Percentiles rank a stretch among this genome's conserved stretches.
phyloP scores from a whole-genome alignment of 345 rosid genomes.

The Gossypium stocksii region DNA sequence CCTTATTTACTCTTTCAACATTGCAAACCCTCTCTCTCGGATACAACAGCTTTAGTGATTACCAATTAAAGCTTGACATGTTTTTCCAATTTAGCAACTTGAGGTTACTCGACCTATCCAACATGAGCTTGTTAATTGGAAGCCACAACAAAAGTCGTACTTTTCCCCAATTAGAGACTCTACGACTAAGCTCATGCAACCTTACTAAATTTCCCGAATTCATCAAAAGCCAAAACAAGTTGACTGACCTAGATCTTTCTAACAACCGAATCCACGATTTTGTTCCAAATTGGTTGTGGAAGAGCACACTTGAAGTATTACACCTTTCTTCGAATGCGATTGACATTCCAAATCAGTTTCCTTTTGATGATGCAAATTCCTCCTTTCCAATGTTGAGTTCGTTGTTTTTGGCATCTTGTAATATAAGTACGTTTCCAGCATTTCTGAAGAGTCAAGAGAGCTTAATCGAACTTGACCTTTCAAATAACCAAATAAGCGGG shows the following conservation, averaged over 20 bases:
- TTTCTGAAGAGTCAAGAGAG: background rate
- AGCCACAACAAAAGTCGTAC: background rate
- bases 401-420: background rate
- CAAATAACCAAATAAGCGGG: background rate
- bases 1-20: slow-evolving; percentile 4
- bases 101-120: rapidly evolving
- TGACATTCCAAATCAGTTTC: background rate
- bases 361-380: no score
- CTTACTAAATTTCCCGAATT: background rate
- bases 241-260: no score
- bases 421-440: background rate
- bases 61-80: background rate
- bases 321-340: background rate
- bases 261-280: background rate
- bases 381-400: background rate
- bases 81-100: background rate
- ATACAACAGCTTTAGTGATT: background rate
- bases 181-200: background rate
- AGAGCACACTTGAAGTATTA: background rate
- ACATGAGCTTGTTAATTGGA: background rate
- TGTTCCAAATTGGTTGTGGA: background rate
- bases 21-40: background rate
- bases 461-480: background rate
- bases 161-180: background rate
- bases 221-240: no score